Conservation (phyloP, 345 rosid genomes). For the Clausena lansium region DNA sequence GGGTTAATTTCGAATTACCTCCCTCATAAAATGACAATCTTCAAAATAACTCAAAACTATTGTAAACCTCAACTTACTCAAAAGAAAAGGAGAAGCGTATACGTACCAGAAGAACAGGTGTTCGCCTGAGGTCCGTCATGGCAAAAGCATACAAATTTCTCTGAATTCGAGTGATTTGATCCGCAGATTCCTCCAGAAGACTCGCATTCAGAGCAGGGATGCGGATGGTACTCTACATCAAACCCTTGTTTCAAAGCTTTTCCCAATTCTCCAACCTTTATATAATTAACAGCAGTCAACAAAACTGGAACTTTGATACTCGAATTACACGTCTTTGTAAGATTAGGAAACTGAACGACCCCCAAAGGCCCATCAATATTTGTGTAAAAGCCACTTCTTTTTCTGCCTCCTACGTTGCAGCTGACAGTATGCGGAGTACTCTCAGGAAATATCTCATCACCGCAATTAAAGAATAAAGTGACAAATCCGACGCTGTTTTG, state of each 20-base stretch:
- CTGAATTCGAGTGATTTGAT: neutral
- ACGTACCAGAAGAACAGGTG: slow-evolving; percentile 11
- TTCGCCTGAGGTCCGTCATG: neutral
- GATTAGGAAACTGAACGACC: neutral
- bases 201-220: slow-evolving; percentile 24
- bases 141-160: slow-evolving; percentile 38
- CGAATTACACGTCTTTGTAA: neutral
- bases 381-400: neutral
- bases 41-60: too few relatives aligned
- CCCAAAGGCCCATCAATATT: neutral
- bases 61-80: too few relatives aligned
- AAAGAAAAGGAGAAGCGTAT: too few relatives aligned
- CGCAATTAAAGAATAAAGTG: slow-evolving; percentile 33
- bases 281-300: accelerated
- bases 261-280: accelerated
- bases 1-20: too few relatives aligned
- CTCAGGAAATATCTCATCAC: neutral
- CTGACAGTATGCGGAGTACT: neutral
- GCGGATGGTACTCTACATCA: neutral
- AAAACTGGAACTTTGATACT: slow-evolving; percentile 25
- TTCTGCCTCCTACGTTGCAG: neutral
- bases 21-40: too few relatives aligned
- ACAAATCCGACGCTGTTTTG: neutral
- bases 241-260: slow-evolving; percentile 29
- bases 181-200: slow-evolving; percentile 48